Percentiles rank a stretch among this genome's conserved stretches.
Conservation (phyloP, 78 protist genomes). For the Protostelium mycophagum region DNA sequence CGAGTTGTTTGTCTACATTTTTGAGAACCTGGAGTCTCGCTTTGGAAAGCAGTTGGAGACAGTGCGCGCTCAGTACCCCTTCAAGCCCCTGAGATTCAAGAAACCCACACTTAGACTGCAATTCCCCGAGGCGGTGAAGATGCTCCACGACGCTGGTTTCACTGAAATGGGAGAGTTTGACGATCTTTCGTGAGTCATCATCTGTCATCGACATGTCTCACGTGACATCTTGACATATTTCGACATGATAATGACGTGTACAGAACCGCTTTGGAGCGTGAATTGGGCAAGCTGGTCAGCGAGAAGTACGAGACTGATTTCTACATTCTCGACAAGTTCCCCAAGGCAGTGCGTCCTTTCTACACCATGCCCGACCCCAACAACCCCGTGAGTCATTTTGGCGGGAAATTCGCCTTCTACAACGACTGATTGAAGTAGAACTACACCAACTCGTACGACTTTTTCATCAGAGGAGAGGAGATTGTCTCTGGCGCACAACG, state of each 20-base stretch:
- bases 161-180: conserved; percentile 61
- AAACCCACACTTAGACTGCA: conserved; percentile 75
- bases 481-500: conserved; percentile 99
- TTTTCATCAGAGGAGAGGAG: conserved; percentile 98
- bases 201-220: neutral
- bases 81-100: conserved; percentile 56
- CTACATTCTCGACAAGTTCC: conserved; percentile 94
- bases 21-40: conserved; percentile 66
- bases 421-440: neutral
- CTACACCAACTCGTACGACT: conserved; percentile 96
- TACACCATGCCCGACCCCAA: conserved; percentile 97
- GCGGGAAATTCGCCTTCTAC: neutral
- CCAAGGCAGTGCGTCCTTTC: conserved; percentile 94
- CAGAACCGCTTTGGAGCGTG: conserved; percentile 75
- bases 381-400: conserved; percentile 25
- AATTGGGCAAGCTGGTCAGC: conserved; percentile 88
- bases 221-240: neutral
- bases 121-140: conserved; percentile 70
- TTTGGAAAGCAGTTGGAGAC: conserved; percentile 62
- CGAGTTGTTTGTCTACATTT: conserved; percentile 74
- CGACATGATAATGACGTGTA: neutral
- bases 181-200: conserved; percentile 27
- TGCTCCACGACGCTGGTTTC: conserved; percentile 74
- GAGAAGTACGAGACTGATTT: conserved; percentile 90
- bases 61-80: conserved; percentile 73